Evolutionary conservation across 768 basidiomycete genomes (phyloP).

Genomic region (Trametes maxima): DNA sequence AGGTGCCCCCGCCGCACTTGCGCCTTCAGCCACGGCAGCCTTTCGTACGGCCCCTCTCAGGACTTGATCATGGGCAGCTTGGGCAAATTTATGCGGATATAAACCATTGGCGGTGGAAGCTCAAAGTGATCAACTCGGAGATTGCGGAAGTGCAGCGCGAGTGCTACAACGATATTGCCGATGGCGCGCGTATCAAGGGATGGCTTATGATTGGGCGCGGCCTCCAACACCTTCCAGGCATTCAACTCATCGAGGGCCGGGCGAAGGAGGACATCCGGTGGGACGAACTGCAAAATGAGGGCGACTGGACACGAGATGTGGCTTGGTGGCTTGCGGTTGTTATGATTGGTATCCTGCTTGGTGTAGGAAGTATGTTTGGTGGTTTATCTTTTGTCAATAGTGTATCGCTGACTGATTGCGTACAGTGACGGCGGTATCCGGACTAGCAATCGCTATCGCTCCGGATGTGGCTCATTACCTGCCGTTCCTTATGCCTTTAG

Average conservation of each 20-base stretch:
- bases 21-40: conserved; percentile 69
- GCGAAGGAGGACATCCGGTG: conserved; percentile 85
- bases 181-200: conserved; percentile 68
- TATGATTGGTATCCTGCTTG: conserved; percentile 54
- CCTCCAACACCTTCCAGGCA: conserved; percentile 59
- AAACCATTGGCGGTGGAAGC: conserved; percentile 63
- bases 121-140: conserved; percentile 74
- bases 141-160: conserved; percentile 69
- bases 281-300: conserved; percentile 70
- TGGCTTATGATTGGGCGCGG: conserved; percentile 80
- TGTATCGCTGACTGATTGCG: conserved; percentile 1
- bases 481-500: conserved; percentile 59
- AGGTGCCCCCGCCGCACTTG: conserved; percentile 59
- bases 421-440: conserved; percentile 70
- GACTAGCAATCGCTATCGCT: conserved; percentile 65
- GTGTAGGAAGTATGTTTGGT: conserved; percentile 56
- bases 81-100: conserved; percentile 70
- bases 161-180: conserved; percentile 72
- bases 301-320: conserved; percentile 45
- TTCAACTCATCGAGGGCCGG: conserved; percentile 74
- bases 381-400: neutral
- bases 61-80: conserved; percentile 65
- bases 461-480: conserved; percentile 76
- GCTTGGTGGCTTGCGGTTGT: conserved; percentile 69
- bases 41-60: conserved; percentile 75